Percentiles rank a stretch among this genome's conserved stretches.
phyloP scores from a whole-genome alignment of 2,329 filamentous ascomycete genomes.

The Fusarium sacchari region DNA sequence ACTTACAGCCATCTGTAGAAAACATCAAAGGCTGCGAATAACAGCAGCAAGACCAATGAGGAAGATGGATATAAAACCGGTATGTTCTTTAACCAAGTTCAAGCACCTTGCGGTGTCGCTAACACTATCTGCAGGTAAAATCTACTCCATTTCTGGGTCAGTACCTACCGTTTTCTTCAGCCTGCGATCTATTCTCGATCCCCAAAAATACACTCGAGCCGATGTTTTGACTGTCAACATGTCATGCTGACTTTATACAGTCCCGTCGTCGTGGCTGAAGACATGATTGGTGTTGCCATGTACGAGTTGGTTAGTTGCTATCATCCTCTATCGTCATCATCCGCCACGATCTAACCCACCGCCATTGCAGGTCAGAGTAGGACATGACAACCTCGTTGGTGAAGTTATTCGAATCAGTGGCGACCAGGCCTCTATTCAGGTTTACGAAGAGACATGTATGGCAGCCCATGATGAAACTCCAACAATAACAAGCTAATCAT shows the following conservation, averaged over 20 bases:
- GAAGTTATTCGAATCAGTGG: constrained; percentile 98
- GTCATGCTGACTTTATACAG: constrained; percentile 56
- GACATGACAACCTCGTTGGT: constrained; percentile 89
- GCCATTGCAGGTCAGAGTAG: constrained; percentile 79
- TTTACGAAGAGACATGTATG: constrained; percentile 98
- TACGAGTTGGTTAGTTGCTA: constrained; percentile 84
- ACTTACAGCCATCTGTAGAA: constrained; percentile 35
- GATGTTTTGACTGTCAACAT: not conserved
- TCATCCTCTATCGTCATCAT: constrained; percentile 5
- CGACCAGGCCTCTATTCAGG: constrained; percentile 97
- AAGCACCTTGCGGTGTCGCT: constrained; percentile 37
- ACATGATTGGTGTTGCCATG: constrained; percentile 99
- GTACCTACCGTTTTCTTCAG: constrained; percentile 43
- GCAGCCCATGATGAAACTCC: constrained; percentile 8
- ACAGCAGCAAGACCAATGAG: constrained; percentile 45
- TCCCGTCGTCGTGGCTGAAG: constrained; percentile 95
- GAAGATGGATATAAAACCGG: constrained; percentile 53
- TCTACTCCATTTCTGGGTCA: constrained; percentile 71
- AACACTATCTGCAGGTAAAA: constrained; percentile 60
- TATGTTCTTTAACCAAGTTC: constrained; percentile 44
- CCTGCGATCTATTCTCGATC: not conserved
- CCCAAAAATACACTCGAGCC: constrained; percentile 8
- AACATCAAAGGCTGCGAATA: constrained; percentile 42
- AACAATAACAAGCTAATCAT: constrained; percentile 28
- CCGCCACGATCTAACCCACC: constrained; percentile 18